Evolutionary conservation across 495 filamentous ascomycete species (phyloP), one percentile per base, ranked within the genome.

Genomic region (Evansstolkia leycettana): DNA sequence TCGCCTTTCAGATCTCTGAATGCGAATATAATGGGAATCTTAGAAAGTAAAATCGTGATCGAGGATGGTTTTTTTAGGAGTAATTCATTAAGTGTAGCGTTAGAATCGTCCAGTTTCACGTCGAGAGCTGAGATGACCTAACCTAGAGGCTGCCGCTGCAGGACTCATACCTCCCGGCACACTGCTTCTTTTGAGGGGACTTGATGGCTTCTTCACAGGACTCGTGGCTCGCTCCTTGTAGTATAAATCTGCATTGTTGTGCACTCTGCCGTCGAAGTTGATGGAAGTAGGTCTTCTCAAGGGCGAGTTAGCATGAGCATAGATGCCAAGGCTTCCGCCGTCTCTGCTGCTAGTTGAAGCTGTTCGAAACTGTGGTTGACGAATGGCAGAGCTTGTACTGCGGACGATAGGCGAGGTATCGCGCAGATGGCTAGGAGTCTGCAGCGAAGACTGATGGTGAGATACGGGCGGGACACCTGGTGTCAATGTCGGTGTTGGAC

Each of bases 261-360:
- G 53, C 12, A 59, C 38, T 15, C 60, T 47, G 15, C 55, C 58
- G 2, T 60, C 56, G 31, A 69, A 57, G n/a, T 60, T 54, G 11
- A 62, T 55, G 9, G 68, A 64, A 13, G 58, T 53, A 13, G 65
- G 63, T 31, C 88, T 89, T 40, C 82, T 75, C 17, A 92, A 60
- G 9, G 85, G 85, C 8, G 82, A 88, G 35, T 80, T 79, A n/a
- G 78, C 73, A 52, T 92, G 82, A 1, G 73, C 75, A 58, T 73
- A 88, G 5, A 89, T 65, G 6, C 85, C 85, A 18, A 93, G 62
- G 51, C 73, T 89, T 10, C 87, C 87, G 28, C 87, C 86, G 47
- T 82, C 76, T 3, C 78, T 70, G 8, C 55, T 57, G 17, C 52
- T 51, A 1, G 55, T 50, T 7, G 56, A 47, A 3, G 56, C 51